Evolutionary conservation across 2,329 filamentous ascomycete species (phyloP).

Genomic region (Sclerotinia spermophila): DNA sequence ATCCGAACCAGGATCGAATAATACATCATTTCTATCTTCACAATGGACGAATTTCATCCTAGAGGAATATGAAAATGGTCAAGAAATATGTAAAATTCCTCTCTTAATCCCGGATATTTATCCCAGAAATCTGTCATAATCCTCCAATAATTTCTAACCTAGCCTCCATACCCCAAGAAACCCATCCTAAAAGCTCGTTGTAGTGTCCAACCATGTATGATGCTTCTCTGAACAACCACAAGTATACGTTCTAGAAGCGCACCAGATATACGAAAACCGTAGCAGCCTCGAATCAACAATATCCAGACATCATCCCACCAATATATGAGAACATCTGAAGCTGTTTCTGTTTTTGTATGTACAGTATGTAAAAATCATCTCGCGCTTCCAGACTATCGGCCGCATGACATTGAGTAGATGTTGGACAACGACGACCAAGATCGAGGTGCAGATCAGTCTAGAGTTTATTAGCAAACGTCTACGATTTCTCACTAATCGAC

Average conservation of each 20-base stretch:
- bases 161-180: not conserved
- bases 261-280: not conserved
- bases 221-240: not conserved
- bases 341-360: too few species aligned
- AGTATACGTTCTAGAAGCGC: not conserved
- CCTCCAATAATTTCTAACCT: not conserved
- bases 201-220: not conserved
- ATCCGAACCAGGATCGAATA: not conserved
- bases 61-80: not conserved
- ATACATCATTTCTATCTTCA: not conserved
- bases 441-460: not conserved
- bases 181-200: not conserved
- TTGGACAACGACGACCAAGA: not conserved
- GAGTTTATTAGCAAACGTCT: not conserved
- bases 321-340: not conserved
- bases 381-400: too few species aligned
- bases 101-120: not conserved
- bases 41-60: not conserved
- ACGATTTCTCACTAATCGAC: not conserved
- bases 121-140: not conserved
- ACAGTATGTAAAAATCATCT: not conserved
- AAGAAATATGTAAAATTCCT: not conserved
- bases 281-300: not conserved
- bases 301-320: too few species aligned
- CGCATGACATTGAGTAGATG: fast-evolving